Evolutionary conservation across 2,329 filamentous ascomycete genomes (phyloP).

Genomic region (Alternaria panax): DNA sequence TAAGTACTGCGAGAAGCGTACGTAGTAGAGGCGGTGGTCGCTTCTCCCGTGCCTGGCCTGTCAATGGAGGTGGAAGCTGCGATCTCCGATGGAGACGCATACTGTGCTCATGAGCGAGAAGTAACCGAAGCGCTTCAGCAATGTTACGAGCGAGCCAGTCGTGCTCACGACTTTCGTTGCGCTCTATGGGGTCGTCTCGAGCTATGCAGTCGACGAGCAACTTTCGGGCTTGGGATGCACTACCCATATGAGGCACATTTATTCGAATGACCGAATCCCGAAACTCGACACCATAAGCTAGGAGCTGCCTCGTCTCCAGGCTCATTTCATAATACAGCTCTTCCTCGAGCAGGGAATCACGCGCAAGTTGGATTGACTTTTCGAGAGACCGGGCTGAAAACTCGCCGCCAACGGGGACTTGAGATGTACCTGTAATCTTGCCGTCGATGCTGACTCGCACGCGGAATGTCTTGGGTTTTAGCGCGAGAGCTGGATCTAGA

Average conservation of each 20-base stretch:
- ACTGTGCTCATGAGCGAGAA: slow-evolving; percentile 81
- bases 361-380: slow-evolving; percentile 73
- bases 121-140: slow-evolving; percentile 72
- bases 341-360: slow-evolving; percentile 81
- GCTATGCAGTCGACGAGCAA: slow-evolving; percentile 73
- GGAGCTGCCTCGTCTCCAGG: slow-evolving; percentile 77
- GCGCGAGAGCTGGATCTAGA: slow-evolving; percentile 71
- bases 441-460: slow-evolving; percentile 70
- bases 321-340: slow-evolving; percentile 92
- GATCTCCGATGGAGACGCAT: slow-evolving; percentile 75
- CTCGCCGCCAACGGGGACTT: slow-evolving; percentile 37
- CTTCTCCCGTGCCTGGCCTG: slow-evolving; percentile 57
- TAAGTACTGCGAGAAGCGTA: slow-evolving; percentile 62
- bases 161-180: slow-evolving; percentile 34
- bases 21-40: slow-evolving; percentile 66
- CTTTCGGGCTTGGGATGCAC: slow-evolving; percentile 58
- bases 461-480: slow-evolving; percentile 67
- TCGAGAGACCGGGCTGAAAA: slow-evolving; percentile 66
- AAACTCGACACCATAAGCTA: slow-evolving; percentile 73
- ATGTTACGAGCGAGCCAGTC: slow-evolving; percentile 69
- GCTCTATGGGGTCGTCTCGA: slow-evolving; percentile 57
- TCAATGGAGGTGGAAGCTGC: slow-evolving; percentile 66
- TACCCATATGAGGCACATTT: slow-evolving; percentile 28
- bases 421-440: slow-evolving; percentile 64
- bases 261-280: slow-evolving; percentile 56